Base-by-base conservation (phyloP, 176 grass and related monocot species). In the Guadua angustifolia region DNA sequence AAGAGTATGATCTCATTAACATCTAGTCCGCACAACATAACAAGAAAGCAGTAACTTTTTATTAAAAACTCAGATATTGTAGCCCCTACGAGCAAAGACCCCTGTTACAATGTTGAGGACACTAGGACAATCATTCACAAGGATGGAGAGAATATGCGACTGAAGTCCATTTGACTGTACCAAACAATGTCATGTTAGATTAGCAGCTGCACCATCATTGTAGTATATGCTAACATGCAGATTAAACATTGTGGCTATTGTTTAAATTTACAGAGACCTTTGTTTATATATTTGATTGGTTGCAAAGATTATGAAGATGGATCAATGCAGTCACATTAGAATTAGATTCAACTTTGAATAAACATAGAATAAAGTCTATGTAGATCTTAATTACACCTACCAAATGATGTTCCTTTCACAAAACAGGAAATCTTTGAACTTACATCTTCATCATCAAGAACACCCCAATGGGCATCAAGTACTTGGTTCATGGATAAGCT, bases 401-500 rank as follows among this genome's bases (percentile, higher is more conserved):
- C 38, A 45, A 29, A 78, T 66, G 5, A 40, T 77, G 32, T 4
- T 36, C 50, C 26, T 80, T 73, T 44, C 12, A 52, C 51, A 64
- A 69, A 67, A 73, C 9, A 47, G 3, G 51, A 75, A 87, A 81
- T 72, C 12, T 84, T 64, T 73, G 2, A 79, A 86, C 92, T 94
- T 94, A 99, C 96, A 87, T 95, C 96, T 78, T 94, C 95, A 66
- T 95, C 93, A 78, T 94, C 80, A 83, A 99, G 85, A 80, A 99
- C 91, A 44, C 96, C 91, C 93, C 96, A 99, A 69, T 99, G 87
- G 79, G 96, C 96, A 90, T 99, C 96, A 66, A 99, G 96, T 63
- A 99, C 83, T 90, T 89, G 93, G 75, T 88, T 90, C 62, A 66
- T 81, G 18, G 81, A 84, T 56, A 88, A 84, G 52, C 56, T 88